Conservation (phyloP, 129 eudicot species). For the Ambrosia trifida region DNA sequence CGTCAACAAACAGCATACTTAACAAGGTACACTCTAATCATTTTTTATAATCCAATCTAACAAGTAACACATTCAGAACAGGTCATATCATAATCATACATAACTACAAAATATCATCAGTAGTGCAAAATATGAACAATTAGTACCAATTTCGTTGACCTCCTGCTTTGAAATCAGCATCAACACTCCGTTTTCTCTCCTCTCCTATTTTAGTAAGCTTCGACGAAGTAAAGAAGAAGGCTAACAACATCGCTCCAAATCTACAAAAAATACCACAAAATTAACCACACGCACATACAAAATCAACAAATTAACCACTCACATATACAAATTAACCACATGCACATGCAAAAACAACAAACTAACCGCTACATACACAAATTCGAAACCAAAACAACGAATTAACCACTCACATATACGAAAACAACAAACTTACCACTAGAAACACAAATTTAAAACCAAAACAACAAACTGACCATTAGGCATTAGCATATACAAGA, state of each 20-base stretch:
- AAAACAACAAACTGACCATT: not conserved
- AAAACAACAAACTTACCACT: no score
- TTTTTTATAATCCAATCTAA: not conserved
- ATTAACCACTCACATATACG: not conserved
- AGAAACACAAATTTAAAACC: no score
- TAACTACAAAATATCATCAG: slow-evolving; percentile 10
- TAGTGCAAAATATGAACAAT: not conserved
- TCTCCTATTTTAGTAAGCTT: slow-evolving; percentile 82
- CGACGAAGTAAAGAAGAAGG: slow-evolving; percentile 85
- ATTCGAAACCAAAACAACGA: not conserved
- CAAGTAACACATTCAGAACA: not conserved
- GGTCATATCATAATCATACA: not conserved
- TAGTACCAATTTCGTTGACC: slow-evolving; percentile 94
- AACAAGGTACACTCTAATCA: not conserved
- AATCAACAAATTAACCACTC: not conserved
- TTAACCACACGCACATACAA: not conserved
- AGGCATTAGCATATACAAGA: not conserved
- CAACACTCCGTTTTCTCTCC: slow-evolving; percentile 66
- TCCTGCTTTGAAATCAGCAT: slow-evolving; percentile 85
- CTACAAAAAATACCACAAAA: slow-evolving; percentile 30
- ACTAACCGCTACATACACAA: slow-evolving; percentile 12
- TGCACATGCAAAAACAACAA: not conserved
- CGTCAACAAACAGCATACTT: not conserved
- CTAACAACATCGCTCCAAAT: slow-evolving; percentile 85
- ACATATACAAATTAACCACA: not conserved